Percentiles rank a stretch among this genome's conserved stretches.
Evolutionary conservation across 1,284 basidiomycete species (phyloP).

Genomic region (Ceratobasidium sp.): DNA sequence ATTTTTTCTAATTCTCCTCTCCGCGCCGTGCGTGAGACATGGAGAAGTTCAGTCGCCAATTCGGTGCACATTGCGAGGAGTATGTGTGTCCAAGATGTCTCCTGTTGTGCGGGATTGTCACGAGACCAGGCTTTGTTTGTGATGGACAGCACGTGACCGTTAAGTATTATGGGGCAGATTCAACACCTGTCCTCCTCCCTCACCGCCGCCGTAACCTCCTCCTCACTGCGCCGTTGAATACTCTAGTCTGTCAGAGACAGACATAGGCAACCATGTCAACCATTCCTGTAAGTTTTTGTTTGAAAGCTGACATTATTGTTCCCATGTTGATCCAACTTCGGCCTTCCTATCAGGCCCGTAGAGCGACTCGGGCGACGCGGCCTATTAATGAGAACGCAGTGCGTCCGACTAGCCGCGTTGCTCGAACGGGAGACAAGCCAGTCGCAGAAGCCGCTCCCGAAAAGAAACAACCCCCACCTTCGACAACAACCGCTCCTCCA

Average conservation of each 20-base stretch:
- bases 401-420: conserved; percentile 15
- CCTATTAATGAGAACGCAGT: conserved; percentile 38
- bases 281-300: background rate
- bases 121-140: too few species aligned
- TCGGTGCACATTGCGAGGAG: too few species aligned
- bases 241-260: background rate
- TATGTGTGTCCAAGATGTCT: too few species aligned
- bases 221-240: background rate
- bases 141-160: too few species aligned
- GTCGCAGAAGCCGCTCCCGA: conserved; percentile 7
- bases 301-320: too few species aligned
- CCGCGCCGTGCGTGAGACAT: too few species aligned
- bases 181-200: conserved; percentile 3
- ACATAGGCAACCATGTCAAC: background rate
- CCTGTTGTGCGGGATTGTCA: too few species aligned
- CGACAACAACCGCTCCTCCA: background rate
- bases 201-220: background rate
- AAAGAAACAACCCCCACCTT: conserved; percentile 15
- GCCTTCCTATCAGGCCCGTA: conserved; percentile 10
- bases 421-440: conserved; percentile 13
- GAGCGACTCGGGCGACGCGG: conserved; percentile 31
- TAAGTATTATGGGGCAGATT: background rate
- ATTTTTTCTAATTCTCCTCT: too few species aligned
- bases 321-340: too few species aligned
- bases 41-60: too few species aligned